Base-by-base conservation (phyloP, 495 filamentous ascomycete species). In the Clohesyomyces aquaticus region DNA sequence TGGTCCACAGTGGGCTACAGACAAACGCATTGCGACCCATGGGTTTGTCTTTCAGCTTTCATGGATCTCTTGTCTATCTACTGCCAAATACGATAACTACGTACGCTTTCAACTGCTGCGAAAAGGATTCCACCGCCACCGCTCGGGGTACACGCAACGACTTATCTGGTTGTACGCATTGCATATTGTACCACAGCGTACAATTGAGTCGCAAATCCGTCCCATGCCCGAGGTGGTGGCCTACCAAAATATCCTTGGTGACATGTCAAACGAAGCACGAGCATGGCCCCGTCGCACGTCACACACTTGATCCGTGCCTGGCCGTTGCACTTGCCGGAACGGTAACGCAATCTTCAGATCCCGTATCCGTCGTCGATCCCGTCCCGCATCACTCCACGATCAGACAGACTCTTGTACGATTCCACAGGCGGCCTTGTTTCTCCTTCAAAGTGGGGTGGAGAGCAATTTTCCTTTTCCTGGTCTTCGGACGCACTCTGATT, bases 331-430 rank as follows among this genome's bases (percentile, higher is more conserved):
- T n/a, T n/a, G n/a, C n/a, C n/a, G 23, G 38, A 14, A 28, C 67
- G 18, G 43, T 51, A 25, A 16, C 6, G 22, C 49, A 23, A 23
- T 60, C 57, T 18, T 21, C 42, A 14, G 46, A 65, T 3, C 41
- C 51, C 59, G 57, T 56, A 27, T 67, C 70, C 25, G 52, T 59
- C n/a, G 61, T 72, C 32, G 70, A 72, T 48, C 41, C 38, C 11
- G 56, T 48, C 41, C 38, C 11, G 56, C 79, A 3, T 66, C 66
- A 0, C 74, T 73, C 1, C 75, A 81, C 22, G 72, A 82, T 63
- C 59, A 71, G 0, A 43, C 59, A 71, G 0, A 43, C 55, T 4
- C n/a, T 81, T n/a, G 65, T 72, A 12, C 52, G 70, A 0, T 81
- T 75, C 67, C 55, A 79, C 19, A 77, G 18, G 65, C 62, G 12